phyloP scores from a whole-genome alignment of 2,329 filamentous ascomycete genomes.

The Aspergillus hortae region DNA sequence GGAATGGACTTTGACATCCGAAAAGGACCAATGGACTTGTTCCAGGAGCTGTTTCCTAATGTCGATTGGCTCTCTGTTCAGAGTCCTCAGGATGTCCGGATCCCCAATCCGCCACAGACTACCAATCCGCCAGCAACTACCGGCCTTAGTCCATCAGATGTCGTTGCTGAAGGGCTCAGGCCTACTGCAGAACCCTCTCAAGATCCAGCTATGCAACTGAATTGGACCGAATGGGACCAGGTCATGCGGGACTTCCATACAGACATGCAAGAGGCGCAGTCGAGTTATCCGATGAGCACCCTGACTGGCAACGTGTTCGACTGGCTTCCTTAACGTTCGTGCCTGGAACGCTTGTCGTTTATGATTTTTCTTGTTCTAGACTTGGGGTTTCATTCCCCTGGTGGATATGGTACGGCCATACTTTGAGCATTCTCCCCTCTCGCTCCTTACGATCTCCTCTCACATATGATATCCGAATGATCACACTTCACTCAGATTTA shows the following conservation, averaged over 20 bases:
- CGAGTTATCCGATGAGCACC: slow-evolving; percentile 16
- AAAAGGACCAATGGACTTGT: slow-evolving; percentile 20
- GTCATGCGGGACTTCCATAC: slow-evolving; percentile 39
- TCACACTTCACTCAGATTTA: background rate
- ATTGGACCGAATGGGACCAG: slow-evolving; percentile 36
- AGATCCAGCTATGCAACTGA: slow-evolving; percentile 17
- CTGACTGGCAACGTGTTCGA: slow-evolving; percentile 23
- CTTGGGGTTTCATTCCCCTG: background rate
- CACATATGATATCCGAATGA: background rate
- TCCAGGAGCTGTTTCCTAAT: slow-evolving; percentile 27
- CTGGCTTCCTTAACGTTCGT: slow-evolving; percentile 24
- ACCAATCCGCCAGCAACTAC: slow-evolving; percentile 7
- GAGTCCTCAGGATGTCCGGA: slow-evolving; percentile 4
- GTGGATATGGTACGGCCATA: background rate
- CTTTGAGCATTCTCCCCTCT: too few relatives aligned
- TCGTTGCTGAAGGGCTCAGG: slow-evolving; percentile 9
- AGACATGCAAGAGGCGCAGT: slow-evolving; percentile 28
- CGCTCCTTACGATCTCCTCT: background rate
- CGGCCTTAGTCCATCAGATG: slow-evolving; percentile 6
- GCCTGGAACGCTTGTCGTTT: background rate
- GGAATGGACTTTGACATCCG: slow-evolving; percentile 22
- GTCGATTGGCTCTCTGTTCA: slow-evolving; percentile 22
- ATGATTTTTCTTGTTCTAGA: background rate
- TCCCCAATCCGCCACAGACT: slow-evolving; percentile 3
- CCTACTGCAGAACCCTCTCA: slow-evolving; percentile 11